A percentile compares a stretch with the other conserved stretches of the same genome.
phyloP scores from a whole-genome alignment of 345 rosid genomes.

The Ailanthus altissimus region DNA sequence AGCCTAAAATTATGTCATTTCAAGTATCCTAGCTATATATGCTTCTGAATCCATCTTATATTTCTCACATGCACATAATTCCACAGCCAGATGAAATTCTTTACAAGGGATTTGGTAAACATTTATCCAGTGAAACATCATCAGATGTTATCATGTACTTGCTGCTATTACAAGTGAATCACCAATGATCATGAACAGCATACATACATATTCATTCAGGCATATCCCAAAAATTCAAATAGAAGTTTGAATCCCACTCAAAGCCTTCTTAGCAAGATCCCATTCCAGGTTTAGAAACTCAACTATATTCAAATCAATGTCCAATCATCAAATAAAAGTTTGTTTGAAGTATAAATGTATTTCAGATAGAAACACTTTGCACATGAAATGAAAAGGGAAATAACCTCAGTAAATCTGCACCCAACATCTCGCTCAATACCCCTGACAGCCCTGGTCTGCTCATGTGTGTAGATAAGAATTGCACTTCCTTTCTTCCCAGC shows the following conservation, averaged over 20 bases:
- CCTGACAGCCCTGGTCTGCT: slow-evolving; percentile 66
- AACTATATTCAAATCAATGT: not conserved
- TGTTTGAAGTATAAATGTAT: not conserved
- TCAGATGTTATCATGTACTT: not conserved
- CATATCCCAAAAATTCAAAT: not conserved
- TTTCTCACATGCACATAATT: not conserved
- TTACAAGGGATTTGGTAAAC: not conserved
- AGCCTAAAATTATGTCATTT: not conserved
- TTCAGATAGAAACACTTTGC: not conserved
- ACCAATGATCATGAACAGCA: not conserved
- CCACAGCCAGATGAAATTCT: not conserved
- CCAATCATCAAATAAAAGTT: slow-evolving; percentile 2
- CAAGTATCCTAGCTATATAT: not conserved
- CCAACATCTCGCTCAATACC: slow-evolving; percentile 88
- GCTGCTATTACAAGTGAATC: not conserved
- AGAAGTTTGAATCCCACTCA: not conserved
- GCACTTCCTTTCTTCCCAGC: slow-evolving; percentile 98
- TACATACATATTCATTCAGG: slow-evolving; percentile 1
- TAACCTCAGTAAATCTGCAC: slow-evolving; percentile 79
- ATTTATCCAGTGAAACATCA: not conserved
- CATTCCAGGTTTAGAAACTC: not conserved
- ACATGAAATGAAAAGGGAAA: slow-evolving; percentile 3
- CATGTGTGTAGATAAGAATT: slow-evolving; percentile 71
- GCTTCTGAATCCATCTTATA: not conserved
- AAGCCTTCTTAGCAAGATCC: not conserved